Percentiles rank a stretch among this genome's conserved stretches.
Conservation (phyloP, 108 stramenopile genomes). For the Cyclotella cryptica region DNA sequence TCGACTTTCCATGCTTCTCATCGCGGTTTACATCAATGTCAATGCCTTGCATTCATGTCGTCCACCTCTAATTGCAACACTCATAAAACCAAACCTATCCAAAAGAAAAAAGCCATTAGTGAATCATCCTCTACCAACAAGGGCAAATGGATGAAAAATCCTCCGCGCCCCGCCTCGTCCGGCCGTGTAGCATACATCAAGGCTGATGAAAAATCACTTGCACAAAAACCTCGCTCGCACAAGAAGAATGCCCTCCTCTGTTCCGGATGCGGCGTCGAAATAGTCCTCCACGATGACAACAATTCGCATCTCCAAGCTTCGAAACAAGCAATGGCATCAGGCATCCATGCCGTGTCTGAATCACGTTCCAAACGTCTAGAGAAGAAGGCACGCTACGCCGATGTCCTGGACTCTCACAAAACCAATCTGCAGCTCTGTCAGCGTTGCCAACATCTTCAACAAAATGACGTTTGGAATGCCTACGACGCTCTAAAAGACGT, state of each 20-base stretch:
- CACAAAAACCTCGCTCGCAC: no score
- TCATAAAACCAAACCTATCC: no score
- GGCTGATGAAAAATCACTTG: no score
- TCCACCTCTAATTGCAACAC: no score
- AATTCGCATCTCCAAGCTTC: background rate
- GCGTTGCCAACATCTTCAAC: background rate
- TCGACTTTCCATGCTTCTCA: no score
- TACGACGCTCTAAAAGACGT: background rate
- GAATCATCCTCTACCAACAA: no score
- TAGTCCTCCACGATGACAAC: background rate
- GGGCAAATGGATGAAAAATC: no score
- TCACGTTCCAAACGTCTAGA: background rate
- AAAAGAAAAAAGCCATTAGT: no score
- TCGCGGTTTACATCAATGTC: no score
- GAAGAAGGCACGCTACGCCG: background rate
- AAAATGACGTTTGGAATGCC: background rate
- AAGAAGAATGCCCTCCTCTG: constrained; percentile 5
- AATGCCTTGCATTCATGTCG: no score
- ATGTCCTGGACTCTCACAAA: background rate
- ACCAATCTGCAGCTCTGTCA: background rate
- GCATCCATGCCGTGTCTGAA: background rate
- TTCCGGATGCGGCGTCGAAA: constrained; percentile 19
- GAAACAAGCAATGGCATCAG: background rate
- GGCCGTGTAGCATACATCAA: no score
- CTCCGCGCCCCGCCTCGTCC: no score